These are phyloP conservation scores for Triticum monococcum DNA, from an alignment of 176 grass and related monocot species.

Conservation along the genomic window DNA sequence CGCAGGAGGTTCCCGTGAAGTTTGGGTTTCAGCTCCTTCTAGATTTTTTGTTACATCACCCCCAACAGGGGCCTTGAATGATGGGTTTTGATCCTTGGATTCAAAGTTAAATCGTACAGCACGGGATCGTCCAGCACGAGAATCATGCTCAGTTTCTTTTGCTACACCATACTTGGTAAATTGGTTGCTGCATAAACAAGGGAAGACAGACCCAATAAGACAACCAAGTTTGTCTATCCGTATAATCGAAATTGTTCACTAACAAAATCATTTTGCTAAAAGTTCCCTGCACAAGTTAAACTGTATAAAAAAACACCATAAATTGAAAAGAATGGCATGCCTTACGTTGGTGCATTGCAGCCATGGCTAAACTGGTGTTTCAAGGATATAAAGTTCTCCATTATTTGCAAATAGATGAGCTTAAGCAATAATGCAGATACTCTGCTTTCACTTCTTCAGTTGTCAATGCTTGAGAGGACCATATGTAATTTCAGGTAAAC, in stretches of 20 bases:
- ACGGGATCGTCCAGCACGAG: constrained; percentile 9
- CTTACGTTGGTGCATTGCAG: neutral
- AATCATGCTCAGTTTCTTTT: constrained; percentile 29
- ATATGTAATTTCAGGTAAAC: constrained; percentile 5
- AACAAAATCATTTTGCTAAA: neutral
- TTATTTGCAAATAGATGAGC: neutral
- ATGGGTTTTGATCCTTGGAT: constrained; percentile 57
- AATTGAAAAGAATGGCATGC: constrained; percentile 8
- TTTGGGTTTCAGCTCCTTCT: constrained; percentile 43
- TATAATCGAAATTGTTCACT: neutral
- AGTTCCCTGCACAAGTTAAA: neutral
- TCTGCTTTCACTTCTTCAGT: neutral
- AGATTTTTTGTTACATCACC: constrained; percentile 47
- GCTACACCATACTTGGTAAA: constrained; percentile 27
- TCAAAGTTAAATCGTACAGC: constrained; percentile 48
- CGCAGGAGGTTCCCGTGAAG: constrained; percentile 52
- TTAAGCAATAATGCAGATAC: constrained; percentile 1
- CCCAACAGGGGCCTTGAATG: constrained; percentile 56
- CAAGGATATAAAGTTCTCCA: neutral
- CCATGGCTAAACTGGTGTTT: neutral
- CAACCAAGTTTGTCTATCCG: neutral
- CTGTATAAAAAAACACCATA: neutral
- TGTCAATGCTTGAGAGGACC: neutral
- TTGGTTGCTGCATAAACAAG: constrained; percentile 24
- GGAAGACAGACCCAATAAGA: neutral